Base-by-base conservation (phyloP, 2,329 filamentous ascomycete genomes). In the Arthrobotrys iridis region DNA sequence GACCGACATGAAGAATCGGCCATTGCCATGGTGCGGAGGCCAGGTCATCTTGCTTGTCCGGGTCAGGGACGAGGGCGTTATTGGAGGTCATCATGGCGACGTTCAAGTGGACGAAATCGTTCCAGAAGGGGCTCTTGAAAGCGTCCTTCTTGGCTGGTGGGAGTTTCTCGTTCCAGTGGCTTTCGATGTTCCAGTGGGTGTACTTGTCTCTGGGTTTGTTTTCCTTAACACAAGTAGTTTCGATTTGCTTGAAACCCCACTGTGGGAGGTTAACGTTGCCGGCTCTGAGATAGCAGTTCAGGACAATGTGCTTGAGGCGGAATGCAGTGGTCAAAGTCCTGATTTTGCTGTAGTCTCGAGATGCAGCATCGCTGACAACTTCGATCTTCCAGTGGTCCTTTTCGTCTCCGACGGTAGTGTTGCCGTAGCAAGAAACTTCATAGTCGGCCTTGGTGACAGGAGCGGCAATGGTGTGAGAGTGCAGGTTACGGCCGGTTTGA, bases 51-150 rank as follows among this genome's bases (percentile, higher is more conserved):
- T 99, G 95, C 87, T 99, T 99, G 83, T 99, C 95, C 3, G 95
- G 94, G 81, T 99, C 95, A 2, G 95, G 95, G 18, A 99, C 93
- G 48, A 99, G 88, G 22, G 95, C 95, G 81, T 99, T 99, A 87
- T 99, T 99, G 40, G 95, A 98, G 2, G 95, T 99, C 94, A 98
- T 97, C 95, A 99, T 99, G 77, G 95, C 95, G 77, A 99, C 95
- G 82, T 99, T 99, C 76, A 98, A 85, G 82, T 99, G 95, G 77
- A 99, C 90, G 80, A 99, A 99, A 83, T 99, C 95, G 81, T 96
- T 93, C 81, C 97, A 86, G 87, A 99, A 99, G 1, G 96, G 95
- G 35, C 94, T 98, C 84, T 92, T 96, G 86, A 97, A 99, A 67
- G 92, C 90, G 80, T 91, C 92, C 64, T 95, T 92, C 83, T 97